A percentile compares a stretch with the other conserved stretches of the same genome.
Conservation (phyloP, 164 flowering plant species). For the Akebia trifoliata region DNA sequence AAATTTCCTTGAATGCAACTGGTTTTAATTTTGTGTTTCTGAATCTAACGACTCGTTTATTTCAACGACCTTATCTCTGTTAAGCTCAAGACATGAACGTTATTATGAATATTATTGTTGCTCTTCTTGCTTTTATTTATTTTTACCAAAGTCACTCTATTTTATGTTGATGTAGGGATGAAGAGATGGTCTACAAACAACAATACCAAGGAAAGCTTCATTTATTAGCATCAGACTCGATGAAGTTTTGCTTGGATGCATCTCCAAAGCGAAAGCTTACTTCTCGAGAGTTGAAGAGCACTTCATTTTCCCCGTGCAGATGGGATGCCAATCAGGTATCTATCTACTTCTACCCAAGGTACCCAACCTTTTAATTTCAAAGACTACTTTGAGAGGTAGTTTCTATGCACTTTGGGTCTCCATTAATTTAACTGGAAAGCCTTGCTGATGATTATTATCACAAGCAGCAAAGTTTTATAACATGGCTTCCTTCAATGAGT, state of each 20-base stretch:
- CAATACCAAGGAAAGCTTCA: constrained; percentile 40
- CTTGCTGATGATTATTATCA: too few species aligned
- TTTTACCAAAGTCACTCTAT: not conserved
- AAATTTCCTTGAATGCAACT: not conserved
- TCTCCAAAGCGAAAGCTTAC: constrained; percentile 47
- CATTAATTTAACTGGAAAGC: too few species aligned
- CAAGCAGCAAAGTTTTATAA: not conserved
- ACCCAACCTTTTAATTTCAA: not conserved
- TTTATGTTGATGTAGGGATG: constrained; percentile 36
- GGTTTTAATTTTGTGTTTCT: too few species aligned
- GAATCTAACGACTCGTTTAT: too few species aligned
- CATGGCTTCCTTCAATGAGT: too few species aligned
- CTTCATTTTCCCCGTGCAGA: constrained; percentile 55
- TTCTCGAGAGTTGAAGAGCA: constrained; percentile 33
- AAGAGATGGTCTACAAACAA: constrained; percentile 23
- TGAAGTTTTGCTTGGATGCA: constrained; percentile 55
- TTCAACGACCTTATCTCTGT: too few species aligned
- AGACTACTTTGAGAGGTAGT: not conserved
- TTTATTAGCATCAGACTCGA: constrained; percentile 29
- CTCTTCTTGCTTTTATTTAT: not conserved
- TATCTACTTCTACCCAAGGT: not conserved
- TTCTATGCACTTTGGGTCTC: too few species aligned
- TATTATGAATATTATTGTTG: not conserved
- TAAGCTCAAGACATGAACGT: too few species aligned
- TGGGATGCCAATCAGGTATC: constrained; percentile 69